Conservation (phyloP, 2,329 filamentous ascomycete genomes). For the Graphiopsis chlorocephala region DNA sequence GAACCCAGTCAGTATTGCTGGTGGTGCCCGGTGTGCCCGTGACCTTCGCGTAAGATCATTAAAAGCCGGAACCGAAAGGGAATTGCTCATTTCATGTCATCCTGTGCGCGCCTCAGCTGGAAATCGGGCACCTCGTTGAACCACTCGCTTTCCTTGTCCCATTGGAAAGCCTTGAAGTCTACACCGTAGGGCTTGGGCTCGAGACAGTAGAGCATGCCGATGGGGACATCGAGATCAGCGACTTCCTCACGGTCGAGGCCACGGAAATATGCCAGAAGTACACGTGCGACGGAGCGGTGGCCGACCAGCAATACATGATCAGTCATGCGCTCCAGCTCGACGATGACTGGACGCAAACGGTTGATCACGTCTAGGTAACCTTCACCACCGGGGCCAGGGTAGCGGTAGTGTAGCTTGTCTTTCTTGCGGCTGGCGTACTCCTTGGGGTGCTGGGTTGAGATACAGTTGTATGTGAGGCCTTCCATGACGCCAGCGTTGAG, state of each 20-base stretch:
- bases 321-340: slow-evolving; percentile 94
- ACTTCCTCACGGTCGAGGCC: slow-evolving; percentile 88
- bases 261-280: slow-evolving; percentile 95
- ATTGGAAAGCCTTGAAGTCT: slow-evolving; percentile 92
- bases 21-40: not conserved
- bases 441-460: slow-evolving; percentile 71
- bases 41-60: not conserved
- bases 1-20: not conserved
- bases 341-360: slow-evolving; percentile 88
- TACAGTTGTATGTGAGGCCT: slow-evolving; percentile 90
- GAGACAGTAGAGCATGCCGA: slow-evolving; percentile 91
- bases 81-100: slow-evolving; percentile 33
- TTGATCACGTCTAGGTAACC: slow-evolving; percentile 97
- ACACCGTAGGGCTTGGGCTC: slow-evolving; percentile 98
- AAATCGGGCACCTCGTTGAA: slow-evolving; percentile 88
- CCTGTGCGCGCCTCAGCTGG: slow-evolving; percentile 61
- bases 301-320: slow-evolving; percentile 92
- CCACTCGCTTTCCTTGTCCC: slow-evolving; percentile 72
- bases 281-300: slow-evolving; percentile 86
- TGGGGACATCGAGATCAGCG: slow-evolving; percentile 86
- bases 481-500: slow-evolving; percentile 91
- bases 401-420: slow-evolving; percentile 94
- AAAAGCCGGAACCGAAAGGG: not conserved
- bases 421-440: slow-evolving; percentile 76
- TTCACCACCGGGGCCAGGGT: slow-evolving; percentile 92